These are phyloP conservation scores for Saturnispora diversa DNA, from an alignment of 805 yeast species.

Conservation along the genomic window DNA sequence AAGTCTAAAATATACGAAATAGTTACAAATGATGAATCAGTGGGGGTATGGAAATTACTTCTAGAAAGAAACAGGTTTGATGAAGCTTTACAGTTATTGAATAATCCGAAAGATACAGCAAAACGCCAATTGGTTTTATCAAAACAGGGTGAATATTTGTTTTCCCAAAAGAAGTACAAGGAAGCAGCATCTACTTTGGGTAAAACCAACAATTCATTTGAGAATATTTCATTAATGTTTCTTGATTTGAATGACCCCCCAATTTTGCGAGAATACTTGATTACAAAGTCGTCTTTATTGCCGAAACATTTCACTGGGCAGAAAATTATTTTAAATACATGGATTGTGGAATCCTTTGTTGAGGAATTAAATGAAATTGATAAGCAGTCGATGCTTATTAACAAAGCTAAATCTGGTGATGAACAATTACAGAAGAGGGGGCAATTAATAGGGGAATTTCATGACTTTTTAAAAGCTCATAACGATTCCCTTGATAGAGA, in stretches of 20 bases:
- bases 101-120: conserved; percentile 25
- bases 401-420: background rate
- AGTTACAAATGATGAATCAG: conserved; percentile 56
- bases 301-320: conserved; percentile 34
- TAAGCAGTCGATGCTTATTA: conserved; percentile 17
- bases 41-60: conserved; percentile 65
- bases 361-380: conserved; percentile 39
- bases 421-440: background rate
- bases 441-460: conserved; percentile 29
- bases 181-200: conserved; percentile 57
- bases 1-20: conserved; percentile 59
- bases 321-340: conserved; percentile 46
- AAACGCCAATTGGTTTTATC: conserved; percentile 42
- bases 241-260: conserved; percentile 35
- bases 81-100: conserved; percentile 47
- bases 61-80: conserved; percentile 49
- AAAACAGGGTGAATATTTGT: conserved; percentile 45
- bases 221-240: conserved; percentile 53
- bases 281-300: conserved; percentile 32
- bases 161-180: conserved; percentile 24
- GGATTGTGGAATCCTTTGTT: conserved; percentile 56
- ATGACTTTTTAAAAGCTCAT: conserved; percentile 43
- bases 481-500: conserved; percentile 48
- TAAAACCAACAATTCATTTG: conserved; percentile 56
- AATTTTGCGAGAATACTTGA: conserved; percentile 41